Conservation (phyloP, 169 alveolate genomes). For the Blepharisma undulans region DNA sequence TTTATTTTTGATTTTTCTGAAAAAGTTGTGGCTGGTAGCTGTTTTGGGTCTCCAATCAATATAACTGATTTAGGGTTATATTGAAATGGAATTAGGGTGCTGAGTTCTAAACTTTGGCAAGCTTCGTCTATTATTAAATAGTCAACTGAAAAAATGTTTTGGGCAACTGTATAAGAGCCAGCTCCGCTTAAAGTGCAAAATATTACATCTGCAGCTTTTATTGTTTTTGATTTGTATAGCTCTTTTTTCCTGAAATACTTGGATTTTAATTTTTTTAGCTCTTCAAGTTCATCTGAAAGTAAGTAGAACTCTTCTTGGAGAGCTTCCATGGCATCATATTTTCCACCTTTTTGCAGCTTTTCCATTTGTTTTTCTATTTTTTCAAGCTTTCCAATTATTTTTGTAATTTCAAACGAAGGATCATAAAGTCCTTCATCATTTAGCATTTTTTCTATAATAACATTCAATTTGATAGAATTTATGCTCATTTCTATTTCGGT, state of each 20-base stretch:
- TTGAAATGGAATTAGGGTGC: constrained; percentile 65
- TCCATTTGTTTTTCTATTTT: not conserved
- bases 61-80: constrained; percentile 65
- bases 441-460: not conserved
- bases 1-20: constrained; percentile 56
- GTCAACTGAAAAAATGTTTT: constrained; percentile 37
- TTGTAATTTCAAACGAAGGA: not conserved
- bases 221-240: constrained; percentile 52
- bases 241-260: constrained; percentile 63
- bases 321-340: not conserved
- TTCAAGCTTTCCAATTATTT: not conserved
- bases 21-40: constrained; percentile 76
- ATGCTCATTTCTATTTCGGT: not conserved
- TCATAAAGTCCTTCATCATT: not conserved
- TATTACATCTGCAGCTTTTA: constrained; percentile 59
- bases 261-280: constrained; percentile 40
- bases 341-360: not conserved
- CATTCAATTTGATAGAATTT: not conserved
- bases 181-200: constrained; percentile 71
- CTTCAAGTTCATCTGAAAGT: constrained; percentile 16
- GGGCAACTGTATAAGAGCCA: constrained; percentile 43
- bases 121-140: constrained; percentile 81
- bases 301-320: constrained; percentile 27
- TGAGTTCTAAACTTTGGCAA: constrained; percentile 70
- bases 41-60: constrained; percentile 77